These are phyloP conservation scores for Plasmopara halstedii DNA, from an alignment of 352 stramenopile genomes.

Conservation along the genomic window DNA sequence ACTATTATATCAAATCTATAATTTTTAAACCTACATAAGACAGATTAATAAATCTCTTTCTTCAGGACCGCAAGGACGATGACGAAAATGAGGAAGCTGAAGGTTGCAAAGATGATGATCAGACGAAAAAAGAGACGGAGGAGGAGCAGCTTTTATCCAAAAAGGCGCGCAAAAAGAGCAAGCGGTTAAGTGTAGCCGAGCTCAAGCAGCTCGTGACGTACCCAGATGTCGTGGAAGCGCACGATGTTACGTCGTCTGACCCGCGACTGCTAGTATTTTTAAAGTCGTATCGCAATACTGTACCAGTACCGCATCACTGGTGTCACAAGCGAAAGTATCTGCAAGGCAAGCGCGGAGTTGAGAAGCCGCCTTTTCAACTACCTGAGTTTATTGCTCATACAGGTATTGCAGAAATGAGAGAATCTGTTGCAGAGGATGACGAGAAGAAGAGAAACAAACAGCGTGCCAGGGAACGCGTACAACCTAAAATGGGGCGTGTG, in stretches of 20 bases:
- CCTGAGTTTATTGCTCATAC: slow-evolving; percentile 98
- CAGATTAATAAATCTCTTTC: background rate
- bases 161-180: slow-evolving; percentile 91
- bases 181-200: slow-evolving; percentile 91
- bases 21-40: background rate
- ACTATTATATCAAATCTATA: no score
- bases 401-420: slow-evolving; percentile 79
- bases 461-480: slow-evolving; percentile 88
- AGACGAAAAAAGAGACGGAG: slow-evolving; percentile 21
- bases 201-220: slow-evolving; percentile 93
- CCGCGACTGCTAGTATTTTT: slow-evolving; percentile 93
- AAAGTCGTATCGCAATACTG: slow-evolving; percentile 94
- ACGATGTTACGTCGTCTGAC: slow-evolving; percentile 95
- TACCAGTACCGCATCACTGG: slow-evolving; percentile 96
- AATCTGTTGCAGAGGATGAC: slow-evolving; percentile 72
- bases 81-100: slow-evolving; percentile 18
- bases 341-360: slow-evolving; percentile 93
- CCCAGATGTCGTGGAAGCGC: slow-evolving; percentile 93
- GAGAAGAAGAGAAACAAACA: slow-evolving; percentile 90
- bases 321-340: slow-evolving; percentile 98
- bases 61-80: slow-evolving; percentile 19
- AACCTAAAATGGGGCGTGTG: slow-evolving; percentile 94
- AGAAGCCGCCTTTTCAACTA: slow-evolving; percentile 93
- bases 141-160: slow-evolving; percentile 70
- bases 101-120: slow-evolving; percentile 11